phyloP scores from a whole-genome alignment of 2,329 filamentous ascomycete species.

The Botrytis squamosa region DNA sequence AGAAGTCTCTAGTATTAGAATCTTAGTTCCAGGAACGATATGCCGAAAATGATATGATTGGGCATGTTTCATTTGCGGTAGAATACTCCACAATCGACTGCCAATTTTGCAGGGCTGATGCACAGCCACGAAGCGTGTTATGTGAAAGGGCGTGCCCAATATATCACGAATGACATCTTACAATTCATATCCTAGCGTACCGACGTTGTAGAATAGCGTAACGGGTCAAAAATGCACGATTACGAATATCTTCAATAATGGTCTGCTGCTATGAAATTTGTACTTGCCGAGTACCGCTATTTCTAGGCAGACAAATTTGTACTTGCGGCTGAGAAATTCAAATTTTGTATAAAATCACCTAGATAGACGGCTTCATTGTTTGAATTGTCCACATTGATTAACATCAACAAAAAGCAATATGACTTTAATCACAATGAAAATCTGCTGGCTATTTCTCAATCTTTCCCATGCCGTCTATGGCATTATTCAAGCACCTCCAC shows the following conservation, averaged over 20 bases:
- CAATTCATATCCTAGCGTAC: background rate
- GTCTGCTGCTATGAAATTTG: background rate
- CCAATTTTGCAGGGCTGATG: background rate
- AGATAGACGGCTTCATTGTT: background rate
- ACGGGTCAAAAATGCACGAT: background rate
- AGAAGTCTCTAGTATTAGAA: background rate
- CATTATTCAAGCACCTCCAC: constrained; percentile 10
- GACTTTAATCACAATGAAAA: constrained; percentile 1
- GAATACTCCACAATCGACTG: background rate
- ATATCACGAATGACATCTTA: background rate
- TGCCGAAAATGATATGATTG: background rate
- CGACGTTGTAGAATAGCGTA: background rate
- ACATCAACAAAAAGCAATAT: background rate
- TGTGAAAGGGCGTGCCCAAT: background rate
- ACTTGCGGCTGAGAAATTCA: background rate
- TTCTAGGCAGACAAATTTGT: constrained; percentile 9
- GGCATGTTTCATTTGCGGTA: background rate
- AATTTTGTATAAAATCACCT: background rate
- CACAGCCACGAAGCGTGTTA: constrained; percentile 6
- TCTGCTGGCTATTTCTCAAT: constrained; percentile 8
- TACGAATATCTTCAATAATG: background rate
- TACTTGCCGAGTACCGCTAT: background rate
- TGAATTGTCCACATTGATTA: background rate
- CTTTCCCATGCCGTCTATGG: background rate
- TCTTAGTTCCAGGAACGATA: background rate